These are phyloP conservation scores for Trichophyton verrucosum DNA, from an alignment of 2,329 filamentous ascomycete genomes.

Conservation along the genomic window DNA sequence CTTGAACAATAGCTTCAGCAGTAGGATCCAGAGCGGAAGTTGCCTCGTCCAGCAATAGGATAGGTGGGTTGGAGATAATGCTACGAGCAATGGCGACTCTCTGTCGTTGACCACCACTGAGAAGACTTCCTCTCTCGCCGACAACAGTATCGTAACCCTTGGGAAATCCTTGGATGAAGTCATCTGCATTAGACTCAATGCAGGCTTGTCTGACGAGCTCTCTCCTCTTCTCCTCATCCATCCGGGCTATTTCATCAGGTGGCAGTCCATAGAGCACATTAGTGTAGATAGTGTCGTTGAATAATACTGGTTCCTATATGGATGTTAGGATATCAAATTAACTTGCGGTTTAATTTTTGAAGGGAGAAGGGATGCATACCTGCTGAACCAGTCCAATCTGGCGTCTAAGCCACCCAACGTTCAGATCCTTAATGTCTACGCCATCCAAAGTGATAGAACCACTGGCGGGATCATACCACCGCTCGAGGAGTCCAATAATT, in stretches of 20 bases:
- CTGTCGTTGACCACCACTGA: conserved; percentile 84
- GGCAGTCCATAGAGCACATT: conserved; percentile 74
- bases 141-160: conserved; percentile 79
- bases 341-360: too few relatives aligned
- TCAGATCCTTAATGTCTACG: conserved; percentile 37
- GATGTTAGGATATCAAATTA: conserved; percentile 15
- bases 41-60: conserved; percentile 77
- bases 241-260: conserved; percentile 56
- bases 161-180: conserved; percentile 64
- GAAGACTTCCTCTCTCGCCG: conserved; percentile 70
- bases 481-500: conserved; percentile 42
- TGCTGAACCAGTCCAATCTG: conserved; percentile 41
- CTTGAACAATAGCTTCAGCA: conserved; percentile 75
- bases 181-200: conserved; percentile 74
- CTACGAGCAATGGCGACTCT: conserved; percentile 78
- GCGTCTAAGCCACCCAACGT: conserved; percentile 32
- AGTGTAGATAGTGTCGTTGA: conserved; percentile 65
- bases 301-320: conserved; percentile 69
- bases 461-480: conserved; percentile 45
- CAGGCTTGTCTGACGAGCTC: conserved; percentile 61
- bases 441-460: conserved; percentile 41
- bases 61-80: conserved; percentile 69
- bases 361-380: conserved; percentile 2
- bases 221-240: conserved; percentile 49
- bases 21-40: conserved; percentile 78